These are phyloP conservation scores for Bryoerythrophyllum caledonicum DNA, from an alignment of 225 moss, liverwort and hornwort genomes.

Conservation along the genomic window DNA sequence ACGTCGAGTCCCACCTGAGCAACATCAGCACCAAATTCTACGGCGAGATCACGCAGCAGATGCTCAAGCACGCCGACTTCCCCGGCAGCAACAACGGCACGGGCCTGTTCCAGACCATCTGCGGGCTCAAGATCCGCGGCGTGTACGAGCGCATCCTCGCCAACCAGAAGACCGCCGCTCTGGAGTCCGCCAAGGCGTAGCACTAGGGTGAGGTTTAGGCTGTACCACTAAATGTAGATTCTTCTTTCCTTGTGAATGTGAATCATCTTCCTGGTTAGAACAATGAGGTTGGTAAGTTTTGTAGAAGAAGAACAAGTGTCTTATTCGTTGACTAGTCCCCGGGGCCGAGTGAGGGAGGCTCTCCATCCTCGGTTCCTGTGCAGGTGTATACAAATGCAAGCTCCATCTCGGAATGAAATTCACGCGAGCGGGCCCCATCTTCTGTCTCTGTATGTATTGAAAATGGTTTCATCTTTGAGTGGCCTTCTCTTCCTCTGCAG, in stretches of 20 bases:
- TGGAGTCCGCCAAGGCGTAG: slow-evolving; percentile 47
- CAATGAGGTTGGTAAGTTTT: slow-evolving; percentile 35
- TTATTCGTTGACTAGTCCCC: slow-evolving; percentile 47
- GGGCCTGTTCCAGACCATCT: slow-evolving; percentile 92
- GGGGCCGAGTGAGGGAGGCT: slow-evolving; percentile 17
- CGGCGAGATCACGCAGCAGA: slow-evolving; percentile 97
- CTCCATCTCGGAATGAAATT: slow-evolving; percentile 26
- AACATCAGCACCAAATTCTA: slow-evolving; percentile 98
- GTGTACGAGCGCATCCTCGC: slow-evolving; percentile 79
- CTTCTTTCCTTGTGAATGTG: slow-evolving; percentile 21
- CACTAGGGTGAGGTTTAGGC: slow-evolving; percentile 3
- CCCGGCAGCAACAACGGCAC: slow-evolving; percentile 98
- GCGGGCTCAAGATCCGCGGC: slow-evolving; percentile 88
- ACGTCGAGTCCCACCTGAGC: slow-evolving; percentile 95
- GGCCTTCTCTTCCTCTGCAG: neutral
- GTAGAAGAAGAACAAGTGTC: slow-evolving; percentile 14
- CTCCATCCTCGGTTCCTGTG: slow-evolving; percentile 25
- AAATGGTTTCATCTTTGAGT: neutral
- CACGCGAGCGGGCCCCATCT: neutral
- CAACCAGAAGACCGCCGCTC: slow-evolving; percentile 32
- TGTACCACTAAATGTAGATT: slow-evolving; percentile 29
- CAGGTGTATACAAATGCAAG: slow-evolving; percentile 39
- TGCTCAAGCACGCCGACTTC: slow-evolving; percentile 95
- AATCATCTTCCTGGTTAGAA: slow-evolving; percentile 7
- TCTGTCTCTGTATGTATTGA: neutral